phyloP scores from a whole-genome alignment of 1,284 basidiomycete species.

The Microbotryum silenes-acaulis region DNA sequence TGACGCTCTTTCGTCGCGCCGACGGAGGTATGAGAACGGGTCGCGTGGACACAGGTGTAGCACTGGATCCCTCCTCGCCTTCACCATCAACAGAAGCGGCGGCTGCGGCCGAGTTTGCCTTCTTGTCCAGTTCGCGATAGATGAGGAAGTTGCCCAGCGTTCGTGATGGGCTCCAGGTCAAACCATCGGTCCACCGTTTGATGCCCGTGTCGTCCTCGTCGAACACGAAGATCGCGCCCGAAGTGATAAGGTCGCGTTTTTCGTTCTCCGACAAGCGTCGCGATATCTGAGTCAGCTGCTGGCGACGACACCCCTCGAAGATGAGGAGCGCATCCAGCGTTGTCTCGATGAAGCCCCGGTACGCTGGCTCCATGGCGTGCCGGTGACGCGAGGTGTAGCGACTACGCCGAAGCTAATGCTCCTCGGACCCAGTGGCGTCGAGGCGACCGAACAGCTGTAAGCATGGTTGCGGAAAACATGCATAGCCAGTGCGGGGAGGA shows the following conservation, averaged over 20 bases:
- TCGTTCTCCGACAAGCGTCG: conserved; percentile 87
- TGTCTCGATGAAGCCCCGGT: conserved; percentile 70
- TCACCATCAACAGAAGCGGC: neutral
- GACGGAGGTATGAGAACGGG: conserved; percentile 49
- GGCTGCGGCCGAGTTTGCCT: conserved; percentile 16
- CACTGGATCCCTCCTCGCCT: neutral
- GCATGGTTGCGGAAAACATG: neutral
- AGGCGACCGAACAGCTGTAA: neutral
- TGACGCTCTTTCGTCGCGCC: conserved; percentile 1
- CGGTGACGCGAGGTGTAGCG: no score
- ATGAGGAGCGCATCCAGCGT: conserved; percentile 92
- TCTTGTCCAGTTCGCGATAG: conserved; percentile 84
- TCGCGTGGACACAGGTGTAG: neutral
- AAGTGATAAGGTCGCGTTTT: conserved; percentile 75
- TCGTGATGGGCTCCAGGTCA: conserved; percentile 81
- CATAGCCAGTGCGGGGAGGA: neutral
- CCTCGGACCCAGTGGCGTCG: no score
- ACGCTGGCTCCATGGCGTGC: conserved; percentile 29
- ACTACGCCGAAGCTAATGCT: no score
- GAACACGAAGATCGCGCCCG: conserved; percentile 93
- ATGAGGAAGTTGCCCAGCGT: conserved; percentile 92
- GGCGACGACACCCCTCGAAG: conserved; percentile 83
- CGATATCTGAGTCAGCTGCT: conserved; percentile 87
- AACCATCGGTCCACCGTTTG: conserved; percentile 96
- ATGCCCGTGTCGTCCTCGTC: conserved; percentile 96